A percentile compares a stretch with the other conserved stretches of the same genome.
phyloP scores from a whole-genome alignment of 345 rosid species.

The Garcia nutans region DNA sequence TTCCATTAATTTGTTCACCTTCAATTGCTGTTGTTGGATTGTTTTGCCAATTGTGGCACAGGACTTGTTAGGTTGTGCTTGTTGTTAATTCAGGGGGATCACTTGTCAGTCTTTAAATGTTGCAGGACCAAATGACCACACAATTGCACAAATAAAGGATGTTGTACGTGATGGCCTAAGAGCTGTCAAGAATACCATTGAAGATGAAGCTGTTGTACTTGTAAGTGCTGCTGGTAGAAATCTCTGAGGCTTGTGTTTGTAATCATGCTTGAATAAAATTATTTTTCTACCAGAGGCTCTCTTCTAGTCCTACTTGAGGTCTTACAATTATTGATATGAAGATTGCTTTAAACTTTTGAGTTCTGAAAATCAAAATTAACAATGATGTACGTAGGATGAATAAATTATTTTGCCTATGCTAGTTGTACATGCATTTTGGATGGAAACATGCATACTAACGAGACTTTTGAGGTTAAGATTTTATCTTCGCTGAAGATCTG shows the following conservation, averaged over 20 bases:
- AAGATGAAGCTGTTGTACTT: constrained; percentile 86
- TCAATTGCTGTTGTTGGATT: not conserved
- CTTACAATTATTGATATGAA: not conserved
- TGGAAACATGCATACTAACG: not conserved
- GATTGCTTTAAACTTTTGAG: not conserved
- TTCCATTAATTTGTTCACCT: not conserved
- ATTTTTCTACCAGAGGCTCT: not conserved
- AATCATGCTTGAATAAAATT: not conserved
- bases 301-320: not conserved
- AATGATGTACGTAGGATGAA: not conserved
- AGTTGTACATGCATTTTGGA: not conserved
- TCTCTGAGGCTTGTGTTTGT: not conserved
- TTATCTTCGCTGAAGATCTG: not conserved
- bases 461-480: not conserved
- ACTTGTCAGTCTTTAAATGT: constrained; percentile 8
- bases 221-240: constrained; percentile 37
- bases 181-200: constrained; percentile 91
- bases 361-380: not conserved
- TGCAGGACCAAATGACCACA: constrained; percentile 94
- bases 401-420: not conserved
- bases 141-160: constrained; percentile 97
- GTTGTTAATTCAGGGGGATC: not conserved
- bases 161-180: constrained; percentile 96
- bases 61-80: not conserved
- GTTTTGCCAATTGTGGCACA: not conserved